These are phyloP conservation scores for Myrica gale DNA, from an alignment of 306 rosid species.

Conservation along the genomic window DNA sequence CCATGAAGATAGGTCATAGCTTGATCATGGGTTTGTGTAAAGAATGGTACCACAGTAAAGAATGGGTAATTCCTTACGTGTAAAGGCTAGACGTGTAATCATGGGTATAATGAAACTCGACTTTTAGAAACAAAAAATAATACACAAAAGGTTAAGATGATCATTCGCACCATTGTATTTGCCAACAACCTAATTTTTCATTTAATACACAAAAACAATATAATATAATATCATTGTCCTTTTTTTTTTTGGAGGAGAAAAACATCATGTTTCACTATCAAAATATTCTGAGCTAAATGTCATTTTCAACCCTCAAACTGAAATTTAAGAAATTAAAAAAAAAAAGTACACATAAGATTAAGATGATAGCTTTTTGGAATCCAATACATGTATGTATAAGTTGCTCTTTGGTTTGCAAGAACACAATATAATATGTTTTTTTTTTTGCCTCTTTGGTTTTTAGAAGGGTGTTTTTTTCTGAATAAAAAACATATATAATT, in stretches of 20 bases:
- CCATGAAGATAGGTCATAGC: background rate
- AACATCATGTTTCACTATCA: no score
- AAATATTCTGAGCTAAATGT: no score
- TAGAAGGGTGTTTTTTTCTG: no score
- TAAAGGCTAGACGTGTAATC: conserved; percentile 37
- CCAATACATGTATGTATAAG: background rate
- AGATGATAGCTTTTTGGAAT: background rate
- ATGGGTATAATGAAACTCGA: conserved; percentile 16
- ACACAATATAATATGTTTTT: background rate
- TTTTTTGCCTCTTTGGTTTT: no score
- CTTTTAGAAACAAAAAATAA: conserved; percentile 17
- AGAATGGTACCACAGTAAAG: background rate
- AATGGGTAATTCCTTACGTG: conserved; percentile 3
- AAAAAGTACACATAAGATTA: no score
- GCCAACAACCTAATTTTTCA: no score
- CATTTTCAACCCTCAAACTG: no score
- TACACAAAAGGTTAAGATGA: conserved; percentile 20
- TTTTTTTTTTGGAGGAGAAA: no score
- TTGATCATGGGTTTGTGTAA: background rate
- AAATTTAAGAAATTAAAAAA: no score
- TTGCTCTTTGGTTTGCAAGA: background rate
- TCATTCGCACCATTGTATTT: conserved; percentile 28
- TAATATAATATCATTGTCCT: no score
- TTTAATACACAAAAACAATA: no score
- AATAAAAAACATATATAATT: no score